Evolutionary conservation across 441 rosid genomes (phyloP).

Genomic region (Brassica hybrid): DNA sequence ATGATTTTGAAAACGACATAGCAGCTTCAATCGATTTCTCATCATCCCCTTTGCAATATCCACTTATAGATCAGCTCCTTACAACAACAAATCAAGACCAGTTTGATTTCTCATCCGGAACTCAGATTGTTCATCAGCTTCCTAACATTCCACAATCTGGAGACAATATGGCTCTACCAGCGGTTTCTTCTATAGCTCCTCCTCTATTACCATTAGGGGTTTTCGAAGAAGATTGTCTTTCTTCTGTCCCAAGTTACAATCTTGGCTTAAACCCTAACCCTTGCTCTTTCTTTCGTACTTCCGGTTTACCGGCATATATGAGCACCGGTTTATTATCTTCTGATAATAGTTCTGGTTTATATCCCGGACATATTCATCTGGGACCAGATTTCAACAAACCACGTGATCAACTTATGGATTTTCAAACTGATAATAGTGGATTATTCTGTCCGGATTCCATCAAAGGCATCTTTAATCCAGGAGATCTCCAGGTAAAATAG

Average conservation of each 20-base stretch:
- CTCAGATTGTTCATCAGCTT: constrained; percentile 44
- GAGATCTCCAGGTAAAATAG: constrained; percentile 64
- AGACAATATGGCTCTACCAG: constrained; percentile 22
- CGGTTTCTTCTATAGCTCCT: constrained; percentile 38
- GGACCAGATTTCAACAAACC: constrained; percentile 56
- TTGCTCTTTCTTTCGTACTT: constrained; percentile 48
- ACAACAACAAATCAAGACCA: constrained; percentile 49
- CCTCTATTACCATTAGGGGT: constrained; percentile 44
- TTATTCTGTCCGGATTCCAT: constrained; percentile 55
- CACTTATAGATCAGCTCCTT: constrained; percentile 49
- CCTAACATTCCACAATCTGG: constrained; percentile 16
- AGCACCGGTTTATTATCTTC: constrained; percentile 49
- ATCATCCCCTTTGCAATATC: constrained; percentile 53
- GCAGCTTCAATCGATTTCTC: constrained; percentile 81
- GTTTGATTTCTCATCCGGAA: constrained; percentile 56
- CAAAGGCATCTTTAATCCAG: constrained; percentile 53
- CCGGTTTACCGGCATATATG: constrained; percentile 49
- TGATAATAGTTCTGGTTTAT: constrained; percentile 52
- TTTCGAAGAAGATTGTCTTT: constrained; percentile 71
- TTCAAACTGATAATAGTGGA: constrained; percentile 63
- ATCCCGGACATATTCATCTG: no score
- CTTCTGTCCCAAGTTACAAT: constrained; percentile 66
- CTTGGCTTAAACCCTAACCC: constrained; percentile 60
- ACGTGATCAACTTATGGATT: constrained; percentile 51
- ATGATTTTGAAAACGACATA: constrained; percentile 70